Base-by-base conservation (phyloP, 2,329 filamentous ascomycete genomes). In the Epichloe uncinata region DNA sequence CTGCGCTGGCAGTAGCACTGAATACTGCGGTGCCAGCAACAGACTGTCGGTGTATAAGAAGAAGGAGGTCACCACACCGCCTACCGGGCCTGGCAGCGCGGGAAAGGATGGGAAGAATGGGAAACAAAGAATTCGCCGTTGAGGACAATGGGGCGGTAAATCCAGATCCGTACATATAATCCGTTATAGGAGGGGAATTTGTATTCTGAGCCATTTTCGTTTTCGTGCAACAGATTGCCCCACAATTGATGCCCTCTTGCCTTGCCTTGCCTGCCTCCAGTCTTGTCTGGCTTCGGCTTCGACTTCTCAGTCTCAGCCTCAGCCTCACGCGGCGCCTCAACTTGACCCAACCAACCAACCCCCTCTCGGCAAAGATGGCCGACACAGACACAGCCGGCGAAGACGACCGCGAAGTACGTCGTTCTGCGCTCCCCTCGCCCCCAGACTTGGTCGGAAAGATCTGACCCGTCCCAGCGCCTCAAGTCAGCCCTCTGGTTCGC, bases 401-500 rank as follows among this genome's bases (percentile, higher is more conserved):
- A 7, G 62, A 68, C 12, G 64, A 68, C 41, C 58, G 66, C 45
- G 68, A 70, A 53, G 68, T 68, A 58, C 16, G 15, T 26, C 16
- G 9, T 26, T 4, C 22, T 30, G 37, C 6, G 5, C 16, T 12
- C 26, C 3, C 13, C 12, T 7, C 16, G n/a, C n/a, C 7, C 12
- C n/a, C 22, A 30, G 8, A 30, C 8, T 26, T 7, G 22, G 22
- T 26, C 8, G 26, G 26, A 15, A 13, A 9, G 9, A 45, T 18
- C 6, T 38, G 30, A 33, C 37, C n/a, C 26, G n/a, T 36, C 44
- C 5, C 8, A 95, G 84, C 82, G 84, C 55, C 78, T 93, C 59
- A 94, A 94, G 72, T 81, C 85, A 36, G 85, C 86, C 13, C 78
- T 95, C 22, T 95, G 88, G 88, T 84, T 84, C 61, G 79, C 82